Base-by-base conservation (phyloP, 1,139 yeast genomes). In the Yamadazyma atmosphaerica region DNA sequence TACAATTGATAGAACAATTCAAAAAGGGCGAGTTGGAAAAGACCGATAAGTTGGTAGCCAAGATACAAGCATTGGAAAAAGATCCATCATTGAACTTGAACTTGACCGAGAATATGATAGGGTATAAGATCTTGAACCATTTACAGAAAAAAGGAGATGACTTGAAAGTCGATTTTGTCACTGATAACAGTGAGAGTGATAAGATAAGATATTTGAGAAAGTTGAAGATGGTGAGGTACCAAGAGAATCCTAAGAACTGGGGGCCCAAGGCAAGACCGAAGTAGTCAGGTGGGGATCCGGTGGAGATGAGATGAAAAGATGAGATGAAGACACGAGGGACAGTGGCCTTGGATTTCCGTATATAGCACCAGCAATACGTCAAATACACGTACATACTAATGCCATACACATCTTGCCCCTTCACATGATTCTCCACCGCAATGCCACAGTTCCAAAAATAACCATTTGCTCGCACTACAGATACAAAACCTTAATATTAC, bases 231-330 rank as follows among this genome's bases (percentile, higher is more conserved):
- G 88, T 88, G 13, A 74, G 96, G 50, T 90, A 75, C 61, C 98
- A 89, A 60, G 89, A 83, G 55, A 90, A 90, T 57, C 98, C 98
- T 10, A 87, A 85, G 60, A 83, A 86, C 58, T 92, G 98, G 98
- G 98, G 98, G 0, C 98, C 97, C 27, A 87, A 86, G 65, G 80
- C 95, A 3, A 79, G 83, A 52, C 92, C 92, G 25, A 17, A 19
- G 24, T 15, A 26, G 29, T 8, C 27, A 24, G 12, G 27, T 8
- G 27, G n/a, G n/a, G n/a, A n/a, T n/a, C n/a, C n/a, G n/a, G n/a
- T n/a, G n/a, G n/a, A n/a, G n/a, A n/a, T n/a, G n/a, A n/a, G n/a
- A n/a, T n/a, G n/a, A n/a, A n/a, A n/a, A n/a, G n/a, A n/a, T n/a
- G n/a, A n/a, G n/a, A n/a, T n/a, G n/a, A n/a, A 24, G 27, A 24